Base-by-base conservation (phyloP, 2,329 filamentous ascomycete genomes). In the Podosphaera leucotricha region DNA sequence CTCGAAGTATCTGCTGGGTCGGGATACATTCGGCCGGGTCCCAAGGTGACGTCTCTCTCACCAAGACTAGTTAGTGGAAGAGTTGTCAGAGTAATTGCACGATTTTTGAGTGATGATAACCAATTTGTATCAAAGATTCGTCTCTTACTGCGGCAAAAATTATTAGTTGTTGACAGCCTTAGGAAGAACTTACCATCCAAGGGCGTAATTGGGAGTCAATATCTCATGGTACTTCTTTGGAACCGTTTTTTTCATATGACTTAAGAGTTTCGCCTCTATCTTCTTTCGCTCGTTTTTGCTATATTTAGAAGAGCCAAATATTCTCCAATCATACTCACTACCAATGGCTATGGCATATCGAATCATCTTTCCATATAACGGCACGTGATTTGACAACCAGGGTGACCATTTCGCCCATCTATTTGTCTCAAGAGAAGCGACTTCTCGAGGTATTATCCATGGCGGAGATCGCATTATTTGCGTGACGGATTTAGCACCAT, bases 401-500 rank as follows among this genome's bases (percentile, higher is more conserved):
- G 67, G 62, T 3, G 61, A 57, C 55, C 64, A 67, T 52, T 63
- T 64, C 44, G 64, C 59, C 61, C 64, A 72, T 39, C 52, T 57
- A 19, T 62, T 57, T 3, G 63, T 55, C 24, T 52, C 52, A 18
- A 50, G 52, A 0, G 64, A 64, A 8, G 62, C 56, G 3, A 56
- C 41, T 0, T 54, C 8, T 39, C 59, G 57, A 1, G 67, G 64
- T 3, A 65, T 60, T 1, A 72, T 64, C 70, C 70, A 74, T 1
- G 71, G 71, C 10, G 70, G 67, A 13, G 67, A 67, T 15, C 69
- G 60, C 67, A 75, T 71, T 6, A 75, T 49, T 49, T 75, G 71
- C 0, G 69, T 72, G n/a, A 75, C 64, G 5, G 66, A 67, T 52
- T 66, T 72, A 26, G 65, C 68, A 19, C 50, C 52, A 43, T 57